Base-by-base conservation (phyloP, 2,329 filamentous ascomycete genomes). In the Exophiala sp. region DNA sequence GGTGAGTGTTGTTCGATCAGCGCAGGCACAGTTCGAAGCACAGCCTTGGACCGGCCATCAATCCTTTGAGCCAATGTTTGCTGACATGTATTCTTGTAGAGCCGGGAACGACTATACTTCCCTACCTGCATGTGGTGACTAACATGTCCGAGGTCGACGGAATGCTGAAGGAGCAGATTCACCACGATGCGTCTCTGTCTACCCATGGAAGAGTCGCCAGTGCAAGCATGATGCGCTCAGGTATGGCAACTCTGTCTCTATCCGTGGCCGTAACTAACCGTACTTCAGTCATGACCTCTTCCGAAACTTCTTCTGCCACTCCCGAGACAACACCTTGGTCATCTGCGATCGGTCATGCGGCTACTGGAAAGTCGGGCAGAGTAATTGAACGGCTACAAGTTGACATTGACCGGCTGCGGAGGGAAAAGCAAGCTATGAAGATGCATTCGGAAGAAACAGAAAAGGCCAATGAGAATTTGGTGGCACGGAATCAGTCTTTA, bases 331-430 rank as follows among this genome's bases (percentile, higher is more conserved):
- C 63, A 11, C 72, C 75, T 65, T 78, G 75, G 75, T 78, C 73
- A 9, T 72, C 75, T 1, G 75, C 75, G 2, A 74, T 78, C 24
- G 75, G 75, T 10, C 74, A 77, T 55, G 75, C 75, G 34, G 71
- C 73, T 20, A 71, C 73, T 16, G 75, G 75, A 36, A 78, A 78
- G 63, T 78, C 75, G 2, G 75, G 75, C 24, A 72, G 75, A 34
- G 75, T 78, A 16, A 78, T 78, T 49, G 75, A 78, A 55, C 73
- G 74, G 52, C 64, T 78, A 33, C 75, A 77, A 62, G 74, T 74
- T 58, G 75, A 78, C 43, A 77, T 77, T 54, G 75, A 76, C 24
- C 73, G 75, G 20, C 60, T 77, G 38, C 75, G 72, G 9, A 71
- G 75, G 14, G 75, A 78, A 56, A 73, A 71, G 57, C 71, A 69